Conservation (phyloP, 2,329 filamentous ascomycete genomes). For the Xylariaceae sp. region DNA sequence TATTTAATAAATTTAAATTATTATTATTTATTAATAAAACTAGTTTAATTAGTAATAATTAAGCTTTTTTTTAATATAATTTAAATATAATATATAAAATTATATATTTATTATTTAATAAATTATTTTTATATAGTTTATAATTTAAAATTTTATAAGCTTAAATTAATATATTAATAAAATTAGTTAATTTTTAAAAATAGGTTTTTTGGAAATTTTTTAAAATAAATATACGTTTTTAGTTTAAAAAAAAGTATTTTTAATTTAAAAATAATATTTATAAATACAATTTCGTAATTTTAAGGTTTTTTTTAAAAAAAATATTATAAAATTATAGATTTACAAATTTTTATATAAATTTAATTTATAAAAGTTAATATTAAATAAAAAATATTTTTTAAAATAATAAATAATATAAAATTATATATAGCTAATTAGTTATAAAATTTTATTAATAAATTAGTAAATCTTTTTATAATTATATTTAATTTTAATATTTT, state of each 20-base stretch:
- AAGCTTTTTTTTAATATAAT: background rate
- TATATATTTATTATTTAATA: background rate
- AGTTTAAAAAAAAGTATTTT: background rate
- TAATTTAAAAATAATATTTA: background rate
- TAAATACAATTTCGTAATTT: background rate
- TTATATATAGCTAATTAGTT: no score
- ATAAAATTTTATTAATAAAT: no score
- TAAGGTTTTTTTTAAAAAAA: background rate
- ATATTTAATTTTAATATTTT: no score
- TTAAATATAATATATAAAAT: background rate
- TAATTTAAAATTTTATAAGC: background rate
- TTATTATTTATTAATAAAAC: background rate
- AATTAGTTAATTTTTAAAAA: background rate
- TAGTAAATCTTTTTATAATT: no score
- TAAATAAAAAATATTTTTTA: no score
- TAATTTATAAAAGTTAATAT: no score
- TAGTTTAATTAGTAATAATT: background rate
- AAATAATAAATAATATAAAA: no score
- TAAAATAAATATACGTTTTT: background rate
- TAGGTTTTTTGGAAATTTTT: background rate
- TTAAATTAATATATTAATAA: background rate
- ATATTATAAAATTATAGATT: no score
- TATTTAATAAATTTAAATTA: no score
- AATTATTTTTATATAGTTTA: background rate
- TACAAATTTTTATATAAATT: no score